A percentile compares a stretch with the other conserved stretches of the same genome.
Conservation (phyloP, 73 alveolate genomes). For the Symbiodinium natans region DNA sequence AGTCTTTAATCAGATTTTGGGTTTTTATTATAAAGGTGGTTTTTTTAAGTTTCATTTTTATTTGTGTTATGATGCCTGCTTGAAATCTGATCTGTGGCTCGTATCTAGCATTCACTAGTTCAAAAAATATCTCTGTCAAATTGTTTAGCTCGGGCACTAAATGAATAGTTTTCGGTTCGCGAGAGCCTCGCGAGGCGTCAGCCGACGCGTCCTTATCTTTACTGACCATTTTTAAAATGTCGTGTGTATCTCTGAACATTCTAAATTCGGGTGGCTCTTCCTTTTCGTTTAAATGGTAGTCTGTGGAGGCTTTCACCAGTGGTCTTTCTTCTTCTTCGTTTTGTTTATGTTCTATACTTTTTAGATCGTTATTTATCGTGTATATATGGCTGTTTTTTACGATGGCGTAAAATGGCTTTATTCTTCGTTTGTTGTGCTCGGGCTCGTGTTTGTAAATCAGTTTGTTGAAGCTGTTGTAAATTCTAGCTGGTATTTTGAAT, state of each 20-base stretch:
- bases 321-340: background rate
- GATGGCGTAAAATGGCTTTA: background rate
- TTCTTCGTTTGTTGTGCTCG: background rate
- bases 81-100: background rate
- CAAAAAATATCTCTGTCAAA: background rate
- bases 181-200: too few species aligned
- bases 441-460: background rate
- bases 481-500: background rate
- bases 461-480: background rate
- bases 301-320: background rate
- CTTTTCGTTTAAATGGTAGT: background rate
- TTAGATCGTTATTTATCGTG: background rate
- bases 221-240: background rate
- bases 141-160: background rate
- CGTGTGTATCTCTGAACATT: background rate
- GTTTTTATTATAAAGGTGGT: background rate
- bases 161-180: background rate
- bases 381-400: background rate
- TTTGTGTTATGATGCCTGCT: background rate
- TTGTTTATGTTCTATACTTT: background rate
- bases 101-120: background rate
- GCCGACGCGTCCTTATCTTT: too few species aligned
- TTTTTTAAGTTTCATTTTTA: background rate
- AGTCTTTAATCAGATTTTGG: background rate
- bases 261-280: background rate